Evolutionary conservation across 805 yeast species (phyloP).

Genomic region (Spathaspora girioi): DNA sequence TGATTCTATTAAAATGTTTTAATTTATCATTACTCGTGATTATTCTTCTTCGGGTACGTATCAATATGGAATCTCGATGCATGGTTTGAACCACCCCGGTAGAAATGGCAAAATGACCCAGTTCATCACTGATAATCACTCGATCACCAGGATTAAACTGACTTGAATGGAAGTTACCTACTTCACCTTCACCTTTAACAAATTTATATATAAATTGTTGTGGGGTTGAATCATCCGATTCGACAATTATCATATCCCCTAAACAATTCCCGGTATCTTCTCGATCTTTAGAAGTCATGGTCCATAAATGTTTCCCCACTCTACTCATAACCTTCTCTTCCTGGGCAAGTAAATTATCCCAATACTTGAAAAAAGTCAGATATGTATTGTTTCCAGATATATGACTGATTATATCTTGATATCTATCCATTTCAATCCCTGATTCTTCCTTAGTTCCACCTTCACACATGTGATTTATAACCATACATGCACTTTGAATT

Average conservation of each 20-base stretch:
- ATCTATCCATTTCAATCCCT: slow-evolving; percentile 49
- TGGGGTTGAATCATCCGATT: slow-evolving; percentile 12
- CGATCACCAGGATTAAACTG: slow-evolving; percentile 59
- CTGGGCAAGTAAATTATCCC: slow-evolving; percentile 69
- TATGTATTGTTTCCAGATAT: slow-evolving; percentile 38
- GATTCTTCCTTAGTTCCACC: slow-evolving; percentile 52
- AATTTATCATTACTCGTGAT: slow-evolving; percentile 37
- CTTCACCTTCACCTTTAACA: slow-evolving; percentile 27
- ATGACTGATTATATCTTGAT: slow-evolving; percentile 49
- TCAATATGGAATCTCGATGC: slow-evolving; percentile 37
- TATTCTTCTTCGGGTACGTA: slow-evolving; percentile 55
- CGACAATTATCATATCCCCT: slow-evolving; percentile 51
- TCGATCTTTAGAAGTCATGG: slow-evolving; percentile 52
- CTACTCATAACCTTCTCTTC: slow-evolving; percentile 63
- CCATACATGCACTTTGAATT: slow-evolving; percentile 58
- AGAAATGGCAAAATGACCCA: slow-evolving; percentile 72
- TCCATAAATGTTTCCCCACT: slow-evolving; percentile 66
- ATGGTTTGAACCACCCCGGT: slow-evolving; percentile 53
- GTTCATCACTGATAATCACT: slow-evolving; percentile 73
- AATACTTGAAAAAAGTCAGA: slow-evolving; percentile 56
- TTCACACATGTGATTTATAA: slow-evolving; percentile 56
- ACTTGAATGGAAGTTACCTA: slow-evolving; percentile 20
- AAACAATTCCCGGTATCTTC: slow-evolving; percentile 41
- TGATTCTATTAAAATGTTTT: slow-evolving; percentile 37
- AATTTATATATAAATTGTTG: slow-evolving; percentile 47